Percentiles rank a stretch among this genome's conserved stretches.
Conservation (phyloP, 306 rosid genomes). For the Boehmeria nivea region DNA sequence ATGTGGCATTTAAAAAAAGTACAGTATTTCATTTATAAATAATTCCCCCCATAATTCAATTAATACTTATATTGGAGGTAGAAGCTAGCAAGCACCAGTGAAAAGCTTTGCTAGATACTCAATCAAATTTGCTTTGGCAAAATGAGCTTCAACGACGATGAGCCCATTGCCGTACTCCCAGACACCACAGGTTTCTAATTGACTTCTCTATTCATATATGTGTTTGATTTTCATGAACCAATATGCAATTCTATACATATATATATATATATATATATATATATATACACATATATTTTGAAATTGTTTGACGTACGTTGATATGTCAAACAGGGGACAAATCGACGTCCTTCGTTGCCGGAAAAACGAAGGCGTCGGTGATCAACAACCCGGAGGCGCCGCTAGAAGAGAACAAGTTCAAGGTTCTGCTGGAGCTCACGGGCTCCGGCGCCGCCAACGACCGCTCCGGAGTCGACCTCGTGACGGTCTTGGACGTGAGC, state of each 20-base stretch:
- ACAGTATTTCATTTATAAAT: too few relatives aligned
- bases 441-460: not conserved
- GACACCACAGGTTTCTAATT: not conserved
- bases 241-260: too few relatives aligned
- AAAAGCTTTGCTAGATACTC: too few relatives aligned
- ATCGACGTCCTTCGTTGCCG: not conserved
- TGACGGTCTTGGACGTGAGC: conserved; percentile 31
- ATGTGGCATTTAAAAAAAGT: too few relatives aligned
- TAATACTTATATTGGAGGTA: too few relatives aligned
- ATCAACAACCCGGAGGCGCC: not conserved
- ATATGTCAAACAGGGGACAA: not conserved
- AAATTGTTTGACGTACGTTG: not conserved
- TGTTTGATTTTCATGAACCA: too few relatives aligned
- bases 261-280: too few relatives aligned
- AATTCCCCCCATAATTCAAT: too few relatives aligned
- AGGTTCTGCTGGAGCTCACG: not conserved
- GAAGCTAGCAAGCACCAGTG: too few relatives aligned
- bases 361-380: not conserved
- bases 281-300: too few relatives aligned
- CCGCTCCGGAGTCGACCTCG: conserved; percentile 27
- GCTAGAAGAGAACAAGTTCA: not conserved
- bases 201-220: not conserved
- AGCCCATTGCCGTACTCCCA: not conserved
- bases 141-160: conserved; percentile 3
- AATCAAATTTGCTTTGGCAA: too few relatives aligned